Evolutionary conservation across 2,329 filamentous ascomycete species (phyloP), one percentile per base, ranked within the genome.

Genomic region (Colletotrichum sp.): DNA sequence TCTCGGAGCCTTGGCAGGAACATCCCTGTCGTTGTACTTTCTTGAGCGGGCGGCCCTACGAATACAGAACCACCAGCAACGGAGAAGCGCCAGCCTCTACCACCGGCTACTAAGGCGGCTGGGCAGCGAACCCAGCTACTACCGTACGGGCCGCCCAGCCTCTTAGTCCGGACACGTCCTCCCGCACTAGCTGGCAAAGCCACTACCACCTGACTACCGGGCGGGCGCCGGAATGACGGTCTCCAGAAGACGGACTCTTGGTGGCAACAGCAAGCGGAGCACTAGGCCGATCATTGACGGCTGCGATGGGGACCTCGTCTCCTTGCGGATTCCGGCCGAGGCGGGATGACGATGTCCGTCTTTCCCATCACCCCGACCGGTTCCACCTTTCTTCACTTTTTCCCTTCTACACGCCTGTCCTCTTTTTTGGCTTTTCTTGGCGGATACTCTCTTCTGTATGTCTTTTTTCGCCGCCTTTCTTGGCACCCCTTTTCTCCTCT

Each of bases 131-230:
- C n/a, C 58, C 18, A 52, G 28, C 36, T 61, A 13, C 56, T 24
- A 24, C 24, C 55, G 68, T 62, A 66, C 36, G 43, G 62, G 60
- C 70, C 68, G 36, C 68, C 30, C 58, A 65, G 68, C 16, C 36
- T 56, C 58, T 64, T 21, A 56, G 60, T 30, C 68, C 38, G 68
- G 38, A 30, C 56, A 32, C 55, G 24, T 69, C 55, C 68, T 72
- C 55, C 61, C 69, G 72, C 69, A 56, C 73, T 62, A 67, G 72
- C 21, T 26, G 48, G 69, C 61, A 26, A 73, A 75, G 73, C 56
- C 70, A 72, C 68, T 56, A 43, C 36, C 73, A 75, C 56, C 62
- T 73, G 73, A 75, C 56, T n/a, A 52, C 34, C 56, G 38, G 62
- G 55, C 55, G 62, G 68, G 69, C 62, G 73, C 69, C 68, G 73